Percentiles rank a stretch among this genome's conserved stretches.
These are phyloP conservation scores for Cercophora sp. DNA, from an alignment of 495 filamentous ascomycete genomes.

Conservation along the genomic window DNA sequence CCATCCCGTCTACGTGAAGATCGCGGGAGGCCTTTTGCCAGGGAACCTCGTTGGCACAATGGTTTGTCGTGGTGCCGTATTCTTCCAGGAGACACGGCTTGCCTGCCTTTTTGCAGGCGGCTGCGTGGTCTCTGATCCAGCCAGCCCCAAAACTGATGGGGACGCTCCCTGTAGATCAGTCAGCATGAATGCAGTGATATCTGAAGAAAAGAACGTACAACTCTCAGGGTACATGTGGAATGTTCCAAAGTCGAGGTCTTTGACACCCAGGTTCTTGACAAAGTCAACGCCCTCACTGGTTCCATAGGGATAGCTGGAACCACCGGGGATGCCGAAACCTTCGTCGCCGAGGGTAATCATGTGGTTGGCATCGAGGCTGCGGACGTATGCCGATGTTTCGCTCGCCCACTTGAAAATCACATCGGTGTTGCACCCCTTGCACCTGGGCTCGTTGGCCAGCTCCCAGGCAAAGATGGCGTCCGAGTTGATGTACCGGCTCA, in stretches of 20 bases:
- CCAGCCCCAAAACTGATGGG: slow-evolving; percentile 40
- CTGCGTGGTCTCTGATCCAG: slow-evolving; percentile 58
- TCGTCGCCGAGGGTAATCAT: slow-evolving; percentile 68
- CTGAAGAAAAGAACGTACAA: slow-evolving; percentile 26
- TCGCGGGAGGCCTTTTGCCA: slow-evolving; percentile 55
- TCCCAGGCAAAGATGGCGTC: slow-evolving; percentile 68
- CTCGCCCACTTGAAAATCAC: slow-evolving; percentile 60
- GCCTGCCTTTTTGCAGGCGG: slow-evolving; percentile 46
- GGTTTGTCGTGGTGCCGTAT: slow-evolving; percentile 47
- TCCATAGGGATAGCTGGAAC: slow-evolving; percentile 53
- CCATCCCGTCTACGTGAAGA: slow-evolving; percentile 41
- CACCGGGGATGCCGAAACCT: slow-evolving; percentile 41
- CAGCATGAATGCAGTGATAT: neutral
- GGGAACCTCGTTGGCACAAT: slow-evolving; percentile 39
- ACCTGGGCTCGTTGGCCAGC: slow-evolving; percentile 66
- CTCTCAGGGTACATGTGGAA: slow-evolving; percentile 58
- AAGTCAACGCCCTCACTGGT: slow-evolving; percentile 57
- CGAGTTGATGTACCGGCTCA: slow-evolving; percentile 55
- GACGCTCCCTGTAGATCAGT: slow-evolving; percentile 33
- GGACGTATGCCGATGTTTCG: slow-evolving; percentile 59
- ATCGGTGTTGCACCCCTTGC: slow-evolving; percentile 54
- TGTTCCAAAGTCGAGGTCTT: slow-evolving; percentile 58
- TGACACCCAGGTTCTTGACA: slow-evolving; percentile 46
- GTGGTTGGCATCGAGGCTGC: slow-evolving; percentile 58
- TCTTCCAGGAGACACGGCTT: slow-evolving; percentile 66